These are phyloP conservation scores for Microcos paniculata DNA, from an alignment of 345 rosid species.

Conservation along the genomic window DNA sequence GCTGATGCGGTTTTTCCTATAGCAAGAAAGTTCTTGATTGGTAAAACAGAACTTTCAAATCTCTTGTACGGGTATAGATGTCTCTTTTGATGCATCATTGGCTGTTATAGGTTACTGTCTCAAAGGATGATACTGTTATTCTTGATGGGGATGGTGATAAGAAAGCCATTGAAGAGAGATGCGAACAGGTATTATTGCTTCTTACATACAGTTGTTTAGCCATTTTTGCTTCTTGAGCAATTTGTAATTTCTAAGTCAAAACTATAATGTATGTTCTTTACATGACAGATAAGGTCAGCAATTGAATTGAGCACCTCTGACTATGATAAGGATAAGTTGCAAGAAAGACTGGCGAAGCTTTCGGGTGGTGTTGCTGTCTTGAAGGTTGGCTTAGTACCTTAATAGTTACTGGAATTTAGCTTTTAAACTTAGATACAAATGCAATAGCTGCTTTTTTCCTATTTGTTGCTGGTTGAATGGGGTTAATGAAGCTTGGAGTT, in stretches of 20 bases:
- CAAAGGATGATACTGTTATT: constrained; percentile 88
- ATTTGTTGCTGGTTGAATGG: background rate
- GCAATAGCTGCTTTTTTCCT: background rate
- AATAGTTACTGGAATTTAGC: background rate
- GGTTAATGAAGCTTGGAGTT: background rate
- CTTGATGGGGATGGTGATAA: constrained; percentile 99
- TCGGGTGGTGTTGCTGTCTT: constrained; percentile 97
- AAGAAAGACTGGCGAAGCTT: constrained; percentile 91
- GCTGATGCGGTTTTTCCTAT: background rate
- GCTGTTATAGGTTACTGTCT: constrained; percentile 54
- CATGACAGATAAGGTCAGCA: constrained; percentile 65
- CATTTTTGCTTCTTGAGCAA: background rate
- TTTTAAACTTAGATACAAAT: background rate
- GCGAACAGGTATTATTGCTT: constrained; percentile 62
- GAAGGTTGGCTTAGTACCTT: constrained; percentile 53
- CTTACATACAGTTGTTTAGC: background rate
- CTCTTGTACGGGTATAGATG: background rate
- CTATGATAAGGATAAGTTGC: constrained; percentile 91
- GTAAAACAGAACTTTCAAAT: background rate
- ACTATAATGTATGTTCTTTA: background rate
- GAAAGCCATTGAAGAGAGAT: constrained; percentile 80
- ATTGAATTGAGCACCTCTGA: constrained; percentile 85
- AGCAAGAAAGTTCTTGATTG: background rate
- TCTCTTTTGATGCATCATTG: constrained; percentile 2
- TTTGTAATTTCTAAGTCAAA: background rate